Conservation (phyloP, 345 rosid genomes). For the Cardamine resedifolia region DNA sequence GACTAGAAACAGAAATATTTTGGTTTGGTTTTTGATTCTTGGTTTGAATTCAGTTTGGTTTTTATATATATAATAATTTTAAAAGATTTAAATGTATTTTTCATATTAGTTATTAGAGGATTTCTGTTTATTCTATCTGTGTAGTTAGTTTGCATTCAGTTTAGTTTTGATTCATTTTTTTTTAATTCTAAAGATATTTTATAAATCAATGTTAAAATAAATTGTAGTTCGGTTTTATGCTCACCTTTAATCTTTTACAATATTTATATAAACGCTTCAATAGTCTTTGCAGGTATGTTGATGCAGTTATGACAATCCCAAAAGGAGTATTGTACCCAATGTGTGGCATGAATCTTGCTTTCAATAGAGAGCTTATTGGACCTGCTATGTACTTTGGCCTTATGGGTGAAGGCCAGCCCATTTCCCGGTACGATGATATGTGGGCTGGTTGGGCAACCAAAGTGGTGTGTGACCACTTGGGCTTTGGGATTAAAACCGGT, state of each 20-base stretch:
- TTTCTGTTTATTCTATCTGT: background rate
- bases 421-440: slow-evolving; percentile 86
- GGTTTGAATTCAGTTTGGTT: background rate
- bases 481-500: slow-evolving; percentile 77
- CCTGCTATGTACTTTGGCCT: slow-evolving; percentile 90
- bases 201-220: background rate
- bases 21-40: too few relatives aligned
- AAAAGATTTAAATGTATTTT: background rate
- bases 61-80: background rate
- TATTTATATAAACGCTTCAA: slow-evolving; percentile 2
- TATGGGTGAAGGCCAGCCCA: slow-evolving; percentile 94
- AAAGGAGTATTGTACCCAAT: slow-evolving; percentile 82
- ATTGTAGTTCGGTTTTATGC: background rate
- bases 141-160: background rate
- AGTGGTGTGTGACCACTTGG: slow-evolving; percentile 84
- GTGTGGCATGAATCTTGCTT: slow-evolving; percentile 93
- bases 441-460: slow-evolving; percentile 96
- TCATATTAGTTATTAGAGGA: background rate
- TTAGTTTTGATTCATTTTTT: background rate
- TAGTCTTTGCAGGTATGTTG: slow-evolving; percentile 59
- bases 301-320: slow-evolving; percentile 82
- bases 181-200: background rate
- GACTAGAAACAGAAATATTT: background rate
- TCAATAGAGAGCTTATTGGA: slow-evolving; percentile 76
- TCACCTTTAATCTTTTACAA: background rate